Evolutionary conservation across 805 yeast species (phyloP).

Genomic region (Suhomyces canberraensis): DNA sequence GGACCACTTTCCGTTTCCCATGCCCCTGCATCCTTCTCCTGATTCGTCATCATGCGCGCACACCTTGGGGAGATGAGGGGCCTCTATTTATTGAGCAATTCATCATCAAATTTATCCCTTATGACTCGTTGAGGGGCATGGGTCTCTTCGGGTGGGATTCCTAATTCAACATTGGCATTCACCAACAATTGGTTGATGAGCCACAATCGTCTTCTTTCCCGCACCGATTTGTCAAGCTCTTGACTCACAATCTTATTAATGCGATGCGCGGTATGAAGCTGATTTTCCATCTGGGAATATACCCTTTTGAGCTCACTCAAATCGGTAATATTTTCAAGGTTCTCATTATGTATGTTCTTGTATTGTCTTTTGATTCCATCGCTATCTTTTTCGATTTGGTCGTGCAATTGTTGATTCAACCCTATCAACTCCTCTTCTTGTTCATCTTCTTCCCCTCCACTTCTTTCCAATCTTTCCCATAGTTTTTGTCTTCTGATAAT

Average conservation of each 20-base stretch:
- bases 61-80: too few relatives aligned
- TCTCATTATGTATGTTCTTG: conserved; percentile 1
- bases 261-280: conserved; percentile 35
- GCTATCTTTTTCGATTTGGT: conserved; percentile 8
- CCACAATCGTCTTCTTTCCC: conserved; percentile 39
- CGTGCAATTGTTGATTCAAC: conserved; percentile 5
- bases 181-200: conserved; percentile 39
- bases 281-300: conserved; percentile 27
- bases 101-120: conserved; percentile 16
- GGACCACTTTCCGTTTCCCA: too few relatives aligned
- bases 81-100: conserved; percentile 9
- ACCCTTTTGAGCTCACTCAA: conserved; percentile 17
- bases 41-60: too few relatives aligned
- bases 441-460: conserved; percentile 5
- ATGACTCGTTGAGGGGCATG: conserved; percentile 12
- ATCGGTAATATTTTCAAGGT: conserved; percentile 13
- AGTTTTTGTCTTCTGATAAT: conserved; percentile 8
- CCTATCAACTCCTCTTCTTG: conserved; percentile 2
- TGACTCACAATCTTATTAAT: conserved; percentile 35
- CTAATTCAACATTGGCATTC: conserved; percentile 40
- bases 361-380: conserved; percentile 2
- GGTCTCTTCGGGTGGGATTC: conserved; percentile 25
- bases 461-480: conserved; percentile 2
- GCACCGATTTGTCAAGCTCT: conserved; percentile 22
- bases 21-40: too few relatives aligned